These are phyloP conservation scores for Raddia distichophylla DNA, from an alignment of 176 grass and related monocot species.

Conservation along the genomic window DNA sequence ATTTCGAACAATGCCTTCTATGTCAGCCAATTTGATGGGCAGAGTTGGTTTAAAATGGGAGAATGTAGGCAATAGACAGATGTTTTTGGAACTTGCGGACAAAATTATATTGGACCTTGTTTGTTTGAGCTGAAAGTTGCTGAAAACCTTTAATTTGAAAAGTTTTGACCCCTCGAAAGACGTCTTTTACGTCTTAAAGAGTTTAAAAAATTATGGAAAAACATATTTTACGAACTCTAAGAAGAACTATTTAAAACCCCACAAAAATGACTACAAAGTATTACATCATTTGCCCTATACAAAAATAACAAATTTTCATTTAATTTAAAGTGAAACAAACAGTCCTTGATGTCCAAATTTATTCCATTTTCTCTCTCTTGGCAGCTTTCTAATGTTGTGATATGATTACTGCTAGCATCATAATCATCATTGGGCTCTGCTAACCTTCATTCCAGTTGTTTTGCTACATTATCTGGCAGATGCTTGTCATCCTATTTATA, in stretches of 20 bases:
- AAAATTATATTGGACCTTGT: neutral
- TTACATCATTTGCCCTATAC: too few relatives aligned
- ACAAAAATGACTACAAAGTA: too few relatives aligned
- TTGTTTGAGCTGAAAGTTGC: too few relatives aligned
- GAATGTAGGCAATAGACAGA: neutral
- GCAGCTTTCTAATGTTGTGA: neutral
- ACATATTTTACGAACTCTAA: too few relatives aligned
- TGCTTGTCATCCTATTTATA: slow-evolving; percentile 2
- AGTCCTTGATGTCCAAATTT: neutral
- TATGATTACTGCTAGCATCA: neutral
- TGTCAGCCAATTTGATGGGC: neutral
- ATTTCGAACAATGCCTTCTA: neutral
- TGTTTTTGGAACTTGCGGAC: neutral
- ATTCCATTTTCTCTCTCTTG: neutral
- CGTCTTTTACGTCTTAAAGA: too few relatives aligned
- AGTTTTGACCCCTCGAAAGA: too few relatives aligned
- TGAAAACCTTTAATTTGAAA: too few relatives aligned
- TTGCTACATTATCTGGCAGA: slow-evolving; percentile 23
- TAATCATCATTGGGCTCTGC: neutral
- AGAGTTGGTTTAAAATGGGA: neutral
- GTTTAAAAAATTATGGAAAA: too few relatives aligned
- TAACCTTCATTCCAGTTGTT: neutral
- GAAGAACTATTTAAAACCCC: too few relatives aligned
- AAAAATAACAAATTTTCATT: too few relatives aligned
- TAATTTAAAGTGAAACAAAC: too few relatives aligned